A percentile compares a stretch with the other conserved stretches of the same genome.
Conservation (phyloP, 2,329 filamentous ascomycete species). For the Parafenestella ontariensis region DNA sequence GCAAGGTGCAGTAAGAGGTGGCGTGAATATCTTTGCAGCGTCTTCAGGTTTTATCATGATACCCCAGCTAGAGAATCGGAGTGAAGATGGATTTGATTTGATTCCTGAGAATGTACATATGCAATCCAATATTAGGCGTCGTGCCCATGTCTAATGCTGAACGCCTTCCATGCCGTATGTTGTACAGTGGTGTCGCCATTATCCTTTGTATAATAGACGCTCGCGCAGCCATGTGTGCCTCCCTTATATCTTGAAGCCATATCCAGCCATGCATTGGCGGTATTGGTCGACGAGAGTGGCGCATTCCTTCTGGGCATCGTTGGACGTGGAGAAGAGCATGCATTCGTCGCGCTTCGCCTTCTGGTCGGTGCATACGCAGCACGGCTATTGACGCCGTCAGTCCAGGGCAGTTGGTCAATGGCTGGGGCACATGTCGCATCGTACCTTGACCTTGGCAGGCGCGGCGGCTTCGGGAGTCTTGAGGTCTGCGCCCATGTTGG, state of each 20-base stretch:
- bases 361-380: slow-evolving; percentile 97
- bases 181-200: slow-evolving; percentile 32
- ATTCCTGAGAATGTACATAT: slow-evolving; percentile 27
- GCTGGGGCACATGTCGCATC: neutral
- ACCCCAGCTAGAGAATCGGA: slow-evolving; percentile 28
- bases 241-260: slow-evolving; percentile 74
- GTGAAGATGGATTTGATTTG: slow-evolving; percentile 31
- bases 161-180: slow-evolving; percentile 41
- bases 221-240: neutral
- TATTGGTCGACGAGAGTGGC: slow-evolving; percentile 83
- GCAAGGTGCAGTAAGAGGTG: slow-evolving; percentile 49
- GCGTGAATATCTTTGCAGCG: neutral
- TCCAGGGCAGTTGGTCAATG: neutral
- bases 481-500: slow-evolving; percentile 56
- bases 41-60: slow-evolving; percentile 21
- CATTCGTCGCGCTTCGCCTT: slow-evolving; percentile 94
- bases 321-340: slow-evolving; percentile 93
- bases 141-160: slow-evolving; percentile 26
- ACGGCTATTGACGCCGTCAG: slow-evolving; percentile 67
- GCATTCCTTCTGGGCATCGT: slow-evolving; percentile 85
- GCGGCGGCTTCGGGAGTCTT: slow-evolving; percentile 46
- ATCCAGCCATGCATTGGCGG: slow-evolving; percentile 89
- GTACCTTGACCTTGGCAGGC: slow-evolving; percentile 55
- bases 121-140: slow-evolving; percentile 23
- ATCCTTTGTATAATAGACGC: slow-evolving; percentile 10